phyloP scores from a whole-genome alignment of 768 basidiomycete genomes.

The Rubroboletus satanas region DNA sequence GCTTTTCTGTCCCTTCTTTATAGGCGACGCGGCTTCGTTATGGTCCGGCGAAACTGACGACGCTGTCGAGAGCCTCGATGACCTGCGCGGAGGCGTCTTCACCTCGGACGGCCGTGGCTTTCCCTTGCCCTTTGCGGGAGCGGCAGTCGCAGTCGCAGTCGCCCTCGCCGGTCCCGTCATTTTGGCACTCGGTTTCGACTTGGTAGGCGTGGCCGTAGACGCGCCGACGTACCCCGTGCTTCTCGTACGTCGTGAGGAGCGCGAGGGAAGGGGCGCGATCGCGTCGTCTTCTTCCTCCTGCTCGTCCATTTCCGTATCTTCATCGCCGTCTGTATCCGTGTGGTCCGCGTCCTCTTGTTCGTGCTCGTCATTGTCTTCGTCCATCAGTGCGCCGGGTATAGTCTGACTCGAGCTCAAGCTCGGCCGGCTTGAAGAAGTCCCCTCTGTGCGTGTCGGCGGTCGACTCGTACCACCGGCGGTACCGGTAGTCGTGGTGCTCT shows the following conservation, averaged over 20 bases:
- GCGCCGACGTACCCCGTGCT: conserved; percentile 12
- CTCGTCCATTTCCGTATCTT: conserved; percentile 22
- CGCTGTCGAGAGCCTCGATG: conserved; percentile 37
- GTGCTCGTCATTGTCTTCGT: conserved; percentile 33
- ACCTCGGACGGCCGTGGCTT: conserved; percentile 18
- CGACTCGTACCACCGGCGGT: not conserved
- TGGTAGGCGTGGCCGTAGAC: conserved; percentile 4
- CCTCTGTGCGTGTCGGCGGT: not conserved
- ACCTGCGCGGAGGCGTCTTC: conserved; percentile 33
- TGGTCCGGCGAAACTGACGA: conserved; percentile 34
- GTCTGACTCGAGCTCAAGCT: conserved; percentile 21
- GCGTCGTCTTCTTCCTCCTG: conserved; percentile 35
- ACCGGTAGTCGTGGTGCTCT: not conserved
- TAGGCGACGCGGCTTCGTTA: conserved; percentile 23
- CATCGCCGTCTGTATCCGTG: conserved; percentile 18
- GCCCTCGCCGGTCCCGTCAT: not conserved
- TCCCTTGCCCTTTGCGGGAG: conserved; percentile 13
- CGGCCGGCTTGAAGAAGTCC: conserved; percentile 5
- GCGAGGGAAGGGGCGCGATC: conserved; percentile 32
- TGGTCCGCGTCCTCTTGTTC: conserved; percentile 24
- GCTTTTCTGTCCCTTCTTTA: conserved; percentile 23
- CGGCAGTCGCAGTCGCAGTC: not conserved
- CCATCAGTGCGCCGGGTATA: conserved; percentile 44
- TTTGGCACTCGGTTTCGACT: conserved; percentile 9
- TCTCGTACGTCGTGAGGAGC: conserved; percentile 20